Base-by-base conservation (phyloP, 2,329 filamentous ascomycete species). In the Penicillium sp. region DNA sequence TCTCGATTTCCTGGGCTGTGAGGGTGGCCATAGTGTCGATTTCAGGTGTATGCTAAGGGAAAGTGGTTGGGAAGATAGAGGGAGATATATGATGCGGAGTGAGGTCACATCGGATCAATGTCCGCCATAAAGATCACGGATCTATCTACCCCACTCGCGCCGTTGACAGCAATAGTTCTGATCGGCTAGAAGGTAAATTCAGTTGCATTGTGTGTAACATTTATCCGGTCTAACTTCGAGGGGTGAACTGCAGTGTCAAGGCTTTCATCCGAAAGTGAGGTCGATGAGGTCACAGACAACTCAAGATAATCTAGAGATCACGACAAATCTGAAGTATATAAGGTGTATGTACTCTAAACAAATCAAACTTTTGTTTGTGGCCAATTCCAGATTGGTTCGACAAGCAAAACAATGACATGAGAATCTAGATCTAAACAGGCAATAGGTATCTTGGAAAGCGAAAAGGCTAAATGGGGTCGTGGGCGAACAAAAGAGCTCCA, bases 1-100 rank as follows among this genome's bases (percentile, higher is more conserved):
- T 81, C 62, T 82, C 75, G 74, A 96, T 86, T 75, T 96, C 90
- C 53, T 81, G 75, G 17, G 78, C 74, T 9, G 86, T 87, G 48
- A 96, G 81, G 73, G 64, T 46, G 8, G 64, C 54, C 71, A 75
- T 76, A 23, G 30, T 69, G 8, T 44, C 30, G 9, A 38, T n/a
- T n/a, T 23, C 3, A 29, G 29, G 15, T 48, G 19, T 23, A 26
- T 29, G 46, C 2, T 29, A 11, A 21, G 11, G 13, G 15, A 7
- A 21, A 47, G 21, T 21, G 21, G n/a, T 7, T 9, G 46, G 46
- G 46, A 15, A 13, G 21, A 48, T 11, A 26, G 35, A 38, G 13
- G 4, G 8, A 38, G 8, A 41, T 41, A 48, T 48, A 48, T 23
- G 29, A 26, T 48, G 46, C 46, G 21, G 46, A 48, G 35, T 17